Conservation (phyloP, 768 basidiomycete genomes). For the Leccinum variicolor region DNA sequence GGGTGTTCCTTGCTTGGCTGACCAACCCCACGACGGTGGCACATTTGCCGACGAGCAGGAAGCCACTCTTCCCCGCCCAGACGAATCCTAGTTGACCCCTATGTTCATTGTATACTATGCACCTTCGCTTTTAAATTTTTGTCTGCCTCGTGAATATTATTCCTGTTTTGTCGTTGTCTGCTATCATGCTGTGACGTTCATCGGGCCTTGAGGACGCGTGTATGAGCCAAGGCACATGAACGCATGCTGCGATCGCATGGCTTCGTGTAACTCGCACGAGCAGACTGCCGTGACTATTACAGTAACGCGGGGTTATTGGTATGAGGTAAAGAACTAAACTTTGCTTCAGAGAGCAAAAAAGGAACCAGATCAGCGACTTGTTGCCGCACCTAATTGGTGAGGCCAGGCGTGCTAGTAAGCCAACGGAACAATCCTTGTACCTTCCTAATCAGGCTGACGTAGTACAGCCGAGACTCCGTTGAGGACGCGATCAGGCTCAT, state of each 20-base stretch:
- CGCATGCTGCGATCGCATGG: conserved; percentile 20
- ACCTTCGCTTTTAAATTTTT: neutral
- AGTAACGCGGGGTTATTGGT: conserved; percentile 6
- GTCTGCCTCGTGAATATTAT: neutral
- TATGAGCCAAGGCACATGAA: conserved; percentile 16
- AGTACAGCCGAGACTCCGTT: conserved; percentile 13
- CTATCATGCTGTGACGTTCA: neutral
- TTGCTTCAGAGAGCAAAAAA: neutral
- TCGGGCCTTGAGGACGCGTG: neutral
- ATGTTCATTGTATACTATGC: conserved; percentile 1
- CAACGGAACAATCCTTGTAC: conserved; percentile 5
- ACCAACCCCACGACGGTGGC: neutral
- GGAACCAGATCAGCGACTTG: conserved; percentile 8
- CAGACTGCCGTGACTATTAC: conserved; percentile 11
- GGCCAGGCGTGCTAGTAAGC: conserved; percentile 6
- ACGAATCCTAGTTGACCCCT: conserved; percentile 3
- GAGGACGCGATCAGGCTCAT: conserved; percentile 17
- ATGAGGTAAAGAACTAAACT: neutral
- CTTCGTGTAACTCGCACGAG: conserved; percentile 2
- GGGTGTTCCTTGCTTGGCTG: neutral
- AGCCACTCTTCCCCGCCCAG: neutral
- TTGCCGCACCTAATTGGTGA: conserved; percentile 21
- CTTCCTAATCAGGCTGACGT: conserved; percentile 10
- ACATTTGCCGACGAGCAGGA: conserved; percentile 1
- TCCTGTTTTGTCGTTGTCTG: neutral